Evolutionary conservation across 208 protist species (phyloP).

Genomic region (Trypanosoma rangeli): DNA sequence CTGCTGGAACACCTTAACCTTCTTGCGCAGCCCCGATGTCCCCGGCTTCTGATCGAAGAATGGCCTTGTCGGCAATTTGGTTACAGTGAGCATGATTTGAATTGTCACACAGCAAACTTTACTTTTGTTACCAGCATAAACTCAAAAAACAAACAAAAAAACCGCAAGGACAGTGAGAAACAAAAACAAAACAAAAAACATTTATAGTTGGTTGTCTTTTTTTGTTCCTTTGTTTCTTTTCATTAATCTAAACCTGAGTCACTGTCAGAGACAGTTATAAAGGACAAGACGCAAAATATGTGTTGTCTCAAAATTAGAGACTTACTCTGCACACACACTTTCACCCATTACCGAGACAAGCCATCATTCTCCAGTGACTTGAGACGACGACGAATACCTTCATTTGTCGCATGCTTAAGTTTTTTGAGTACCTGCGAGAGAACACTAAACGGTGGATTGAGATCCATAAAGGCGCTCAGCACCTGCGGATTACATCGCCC

Average conservation of each 20-base stretch:
- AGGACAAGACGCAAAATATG: neutral
- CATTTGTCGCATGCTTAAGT: conserved; percentile 47
- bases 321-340: neutral
- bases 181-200: conserved; percentile 5
- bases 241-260: too few relatives aligned
- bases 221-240: too few relatives aligned
- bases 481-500: conserved; percentile 62
- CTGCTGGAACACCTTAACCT: conserved; percentile 91
- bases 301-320: too few relatives aligned
- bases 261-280: neutral
- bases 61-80: conserved; percentile 44
- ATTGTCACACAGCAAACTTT: neutral
- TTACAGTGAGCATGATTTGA: conserved; percentile 13
- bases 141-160: conserved; percentile 18
- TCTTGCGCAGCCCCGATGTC: conserved; percentile 97
- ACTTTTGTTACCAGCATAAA: neutral
- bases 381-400: conserved; percentile 43
- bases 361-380: conserved; percentile 21
- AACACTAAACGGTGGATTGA: conserved; percentile 26
- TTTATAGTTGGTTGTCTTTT: neutral
- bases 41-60: conserved; percentile 94
- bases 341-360: neutral
- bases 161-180: conserved; percentile 12
- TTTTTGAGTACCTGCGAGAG: conserved; percentile 36
- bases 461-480: conserved; percentile 57